These are phyloP conservation scores for Raffaelea ambrosiae DNA, from an alignment of 2,329 filamentous ascomycete genomes.

Conservation along the genomic window DNA sequence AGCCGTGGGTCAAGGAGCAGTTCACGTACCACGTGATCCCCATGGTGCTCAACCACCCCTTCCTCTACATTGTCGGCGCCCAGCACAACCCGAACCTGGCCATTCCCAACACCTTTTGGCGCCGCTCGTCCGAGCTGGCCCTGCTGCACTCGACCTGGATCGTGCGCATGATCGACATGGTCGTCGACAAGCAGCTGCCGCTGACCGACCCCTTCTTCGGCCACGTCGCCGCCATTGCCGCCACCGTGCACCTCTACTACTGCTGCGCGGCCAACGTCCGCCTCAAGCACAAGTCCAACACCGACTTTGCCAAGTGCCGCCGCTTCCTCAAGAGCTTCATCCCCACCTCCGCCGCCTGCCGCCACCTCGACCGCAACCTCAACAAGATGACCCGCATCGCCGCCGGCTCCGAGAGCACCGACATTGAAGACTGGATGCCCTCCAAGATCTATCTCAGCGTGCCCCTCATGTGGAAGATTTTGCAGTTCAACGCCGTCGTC, in stretches of 20 bases:
- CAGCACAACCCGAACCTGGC: conserved; percentile 42
- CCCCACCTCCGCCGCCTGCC: background rate
- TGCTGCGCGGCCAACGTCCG: conserved; percentile 39
- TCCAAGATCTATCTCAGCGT: background rate
- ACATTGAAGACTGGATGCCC: background rate
- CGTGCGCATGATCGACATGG: conserved; percentile 45
- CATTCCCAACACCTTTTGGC: conserved; percentile 47
- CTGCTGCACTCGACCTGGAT: conserved; percentile 45
- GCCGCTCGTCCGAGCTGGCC: conserved; percentile 40
- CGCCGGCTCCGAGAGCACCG: background rate
- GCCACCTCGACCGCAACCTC: background rate
- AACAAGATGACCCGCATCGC: background rate
- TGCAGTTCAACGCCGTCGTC: background rate
- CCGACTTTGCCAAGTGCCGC: background rate
- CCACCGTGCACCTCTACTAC: conserved; percentile 44
- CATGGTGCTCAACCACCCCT: conserved; percentile 43
- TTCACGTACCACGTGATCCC: conserved; percentile 44
- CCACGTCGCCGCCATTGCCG: conserved; percentile 41
- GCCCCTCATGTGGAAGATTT: background rate
- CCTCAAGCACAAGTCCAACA: conserved; percentile 23
- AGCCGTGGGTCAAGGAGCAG: conserved; percentile 42
- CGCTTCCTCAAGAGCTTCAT: background rate
- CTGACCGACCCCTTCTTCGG: conserved; percentile 44
- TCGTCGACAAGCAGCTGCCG: conserved; percentile 38
- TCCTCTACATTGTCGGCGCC: conserved; percentile 42